Evolutionary conservation across 2,329 filamentous ascomycete species (phyloP).

Genomic region (Botrytis porri): DNA sequence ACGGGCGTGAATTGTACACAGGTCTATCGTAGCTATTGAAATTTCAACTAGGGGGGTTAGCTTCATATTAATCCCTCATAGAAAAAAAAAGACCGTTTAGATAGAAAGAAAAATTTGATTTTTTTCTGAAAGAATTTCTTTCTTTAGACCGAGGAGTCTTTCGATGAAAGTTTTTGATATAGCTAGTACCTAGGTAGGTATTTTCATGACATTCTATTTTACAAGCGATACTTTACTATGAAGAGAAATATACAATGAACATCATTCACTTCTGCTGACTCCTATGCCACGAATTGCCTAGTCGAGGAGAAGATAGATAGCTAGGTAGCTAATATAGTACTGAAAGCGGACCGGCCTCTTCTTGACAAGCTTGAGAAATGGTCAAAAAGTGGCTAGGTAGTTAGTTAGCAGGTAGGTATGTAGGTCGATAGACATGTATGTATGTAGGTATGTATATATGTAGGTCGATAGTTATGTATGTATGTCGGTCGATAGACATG

Average conservation of each 20-base stretch:
- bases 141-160: neutral
- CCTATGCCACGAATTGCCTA: neutral
- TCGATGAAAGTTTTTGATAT: neutral
- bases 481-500: neutral
- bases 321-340: neutral
- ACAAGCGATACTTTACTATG: neutral
- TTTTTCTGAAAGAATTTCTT: slow-evolving; percentile 1
- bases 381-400: neutral
- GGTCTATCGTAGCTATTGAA: neutral
- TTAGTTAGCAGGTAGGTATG: neutral
- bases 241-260: neutral
- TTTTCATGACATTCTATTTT: neutral
- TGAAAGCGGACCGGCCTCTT: neutral
- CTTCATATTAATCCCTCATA: slow-evolving; percentile 11
- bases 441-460: neutral
- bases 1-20: neutral
- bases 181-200: neutral
- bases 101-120: neutral
- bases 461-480: neutral
- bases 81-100: neutral
- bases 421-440: too few species aligned
- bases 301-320: neutral
- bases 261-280: neutral
- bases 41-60: neutral
- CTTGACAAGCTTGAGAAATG: neutral